Base-by-base conservation (phyloP, 768 basidiomycete species). In the Lactarius indigo region DNA sequence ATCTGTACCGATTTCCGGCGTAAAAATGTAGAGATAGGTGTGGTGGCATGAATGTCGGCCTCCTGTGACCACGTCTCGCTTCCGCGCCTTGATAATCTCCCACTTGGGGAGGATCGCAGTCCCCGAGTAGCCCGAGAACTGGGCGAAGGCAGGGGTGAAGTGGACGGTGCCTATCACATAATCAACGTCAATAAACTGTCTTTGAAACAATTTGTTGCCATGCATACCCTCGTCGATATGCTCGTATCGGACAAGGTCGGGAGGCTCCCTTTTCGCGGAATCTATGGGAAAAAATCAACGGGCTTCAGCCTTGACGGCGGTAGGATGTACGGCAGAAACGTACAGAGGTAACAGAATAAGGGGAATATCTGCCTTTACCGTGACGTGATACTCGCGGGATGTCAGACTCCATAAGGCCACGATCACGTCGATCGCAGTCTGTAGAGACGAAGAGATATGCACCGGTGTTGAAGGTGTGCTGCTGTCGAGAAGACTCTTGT, bases 21-120 rank as follows among this genome's bases (percentile, higher is more conserved):
- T 52, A 90, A 87, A 66, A 89, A 92, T 44, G 84, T 83, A 31
- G 91, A 93, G 63, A 93, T 92, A 62, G 91, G 91, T 17, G 87
- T 90, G 72, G 72, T 74, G 7, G 73, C 76, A 31, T 73, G 71
- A 37, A 68, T 69, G 57, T 76, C 75, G 54, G 69, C 57, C 26
- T 76, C 75, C 17, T 69, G 63, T 72, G 72, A 62, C 76, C 73
- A 63, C 69, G 70, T 64, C 69, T 68, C 72, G 63, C 59, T 70
- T 60, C 65, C 64, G 52, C 72, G 69, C 31, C 71, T 66, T 18
- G 69, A 64, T 33, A 31, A 20, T 31, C 67, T 61, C 54, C 69
- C 55, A 55, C 64, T 59, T 30, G 59, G 57, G 28, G 59, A 39
- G n/a, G 59, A 58, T 9, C 67, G 59, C 44, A 69, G 31, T 17